These are phyloP conservation scores for Rubus idaeus DNA, from an alignment of 306 rosid genomes.

Conservation along the genomic window DNA sequence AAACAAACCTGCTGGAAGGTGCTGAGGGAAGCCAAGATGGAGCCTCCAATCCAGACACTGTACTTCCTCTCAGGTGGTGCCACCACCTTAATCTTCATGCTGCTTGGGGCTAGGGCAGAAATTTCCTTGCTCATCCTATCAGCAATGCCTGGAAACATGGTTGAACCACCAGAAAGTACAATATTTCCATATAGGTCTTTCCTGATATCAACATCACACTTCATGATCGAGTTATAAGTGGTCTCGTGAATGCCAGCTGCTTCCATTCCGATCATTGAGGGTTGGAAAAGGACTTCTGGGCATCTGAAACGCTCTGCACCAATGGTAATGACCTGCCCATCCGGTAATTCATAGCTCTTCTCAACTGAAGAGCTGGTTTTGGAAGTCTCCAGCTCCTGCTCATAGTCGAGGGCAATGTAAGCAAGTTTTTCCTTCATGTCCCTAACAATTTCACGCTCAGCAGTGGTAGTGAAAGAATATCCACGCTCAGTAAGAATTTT, in stretches of 20 bases:
- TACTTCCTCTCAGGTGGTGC: conserved; percentile 99
- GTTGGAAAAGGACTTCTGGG: conserved; percentile 96
- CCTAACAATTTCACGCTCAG: conserved; percentile 98
- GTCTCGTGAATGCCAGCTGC: conserved; percentile 99
- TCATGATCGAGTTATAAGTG: conserved; percentile 98
- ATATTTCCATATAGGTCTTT: conserved; percentile 95
- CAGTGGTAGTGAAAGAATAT: conserved; percentile 92
- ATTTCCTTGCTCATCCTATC: conserved; percentile 99
- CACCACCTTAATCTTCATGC: conserved; percentile 99
- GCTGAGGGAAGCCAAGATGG: conserved; percentile 98
- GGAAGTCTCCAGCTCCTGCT: conserved; percentile 86
- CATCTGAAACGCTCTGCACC: conserved; percentile 99
- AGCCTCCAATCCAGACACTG: conserved; percentile 99
- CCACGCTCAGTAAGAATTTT: conserved; percentile 97
- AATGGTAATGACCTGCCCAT: conserved; percentile 95
- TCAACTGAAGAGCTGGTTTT: conserved; percentile 94
- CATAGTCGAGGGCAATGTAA: conserved; percentile 88
- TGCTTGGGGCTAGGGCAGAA: conserved; percentile 95
- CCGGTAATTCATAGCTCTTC: conserved; percentile 96
- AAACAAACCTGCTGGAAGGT: conserved; percentile 95
- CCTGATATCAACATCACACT: conserved; percentile 97
- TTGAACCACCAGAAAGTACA: conserved; percentile 97
- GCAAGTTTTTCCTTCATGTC: conserved; percentile 95
- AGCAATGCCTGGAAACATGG: conserved; percentile 98
- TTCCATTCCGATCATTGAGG: conserved; percentile 97